phyloP scores from a whole-genome alignment of 345 rosid species.

The Moringa oleifera region DNA sequence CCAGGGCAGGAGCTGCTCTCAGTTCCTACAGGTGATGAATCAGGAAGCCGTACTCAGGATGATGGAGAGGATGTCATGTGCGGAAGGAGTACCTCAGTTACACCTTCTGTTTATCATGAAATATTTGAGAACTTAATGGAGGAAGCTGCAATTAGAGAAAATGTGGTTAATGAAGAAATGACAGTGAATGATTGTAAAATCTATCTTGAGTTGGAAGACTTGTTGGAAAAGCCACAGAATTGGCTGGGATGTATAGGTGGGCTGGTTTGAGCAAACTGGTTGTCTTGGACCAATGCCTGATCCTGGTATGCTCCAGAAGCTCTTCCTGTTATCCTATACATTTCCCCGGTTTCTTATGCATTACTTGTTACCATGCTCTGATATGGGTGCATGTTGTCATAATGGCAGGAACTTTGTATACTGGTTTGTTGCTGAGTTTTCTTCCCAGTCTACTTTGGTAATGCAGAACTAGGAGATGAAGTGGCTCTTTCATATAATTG shows the following conservation, averaged over 20 bases:
- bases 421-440: background rate
- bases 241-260: slow-evolving; percentile 28
- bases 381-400: background rate
- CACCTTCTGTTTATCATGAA: slow-evolving; percentile 17
- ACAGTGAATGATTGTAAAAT: slow-evolving; percentile 23
- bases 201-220: slow-evolving; percentile 29
- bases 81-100: slow-evolving; percentile 8
- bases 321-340: background rate
- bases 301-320: background rate
- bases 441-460: background rate
- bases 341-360: background rate
- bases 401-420: slow-evolving; percentile 4
- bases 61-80: slow-evolving; percentile 12
- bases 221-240: slow-evolving; percentile 27
- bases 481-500: too few species aligned
- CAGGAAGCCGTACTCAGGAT: slow-evolving; percentile 14
- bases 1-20: slow-evolving; percentile 16
- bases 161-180: slow-evolving; percentile 17
- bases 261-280: slow-evolving; percentile 27
- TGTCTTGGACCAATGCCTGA: slow-evolving; percentile 18
- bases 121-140: slow-evolving; percentile 17
- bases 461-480: too few species aligned
- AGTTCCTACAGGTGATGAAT: slow-evolving; percentile 17
- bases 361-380: background rate
- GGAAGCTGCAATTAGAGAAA: slow-evolving; percentile 6